These are phyloP conservation scores for Komagataella kurtzmanii DNA, from an alignment of 805 yeast genomes.

Conservation along the genomic window DNA sequence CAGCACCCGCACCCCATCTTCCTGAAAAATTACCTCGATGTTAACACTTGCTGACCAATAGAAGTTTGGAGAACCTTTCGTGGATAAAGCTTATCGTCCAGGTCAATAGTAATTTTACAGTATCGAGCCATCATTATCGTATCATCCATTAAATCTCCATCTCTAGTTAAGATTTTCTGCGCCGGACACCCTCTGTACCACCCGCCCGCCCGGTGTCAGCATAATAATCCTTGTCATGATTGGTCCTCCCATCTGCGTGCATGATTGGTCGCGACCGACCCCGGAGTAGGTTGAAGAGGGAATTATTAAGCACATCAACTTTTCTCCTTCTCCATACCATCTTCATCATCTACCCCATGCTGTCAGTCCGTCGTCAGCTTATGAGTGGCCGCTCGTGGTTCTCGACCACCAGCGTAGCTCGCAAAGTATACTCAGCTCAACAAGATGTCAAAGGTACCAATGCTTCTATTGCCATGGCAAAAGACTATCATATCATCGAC, in stretches of 20 bases:
- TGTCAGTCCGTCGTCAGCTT: constrained; percentile 10
- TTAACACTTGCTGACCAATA: no score
- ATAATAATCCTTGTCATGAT: background rate
- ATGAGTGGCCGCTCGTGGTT: constrained; percentile 11
- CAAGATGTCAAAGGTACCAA: constrained; percentile 31
- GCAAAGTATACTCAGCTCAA: constrained; percentile 21
- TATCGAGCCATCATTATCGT: no score
- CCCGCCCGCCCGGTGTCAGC: background rate
- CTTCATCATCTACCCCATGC: constrained; percentile 6
- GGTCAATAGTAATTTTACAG: no score
- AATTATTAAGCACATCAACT: background rate
- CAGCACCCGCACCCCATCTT: background rate
- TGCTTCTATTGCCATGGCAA: constrained; percentile 40
- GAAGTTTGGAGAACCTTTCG: background rate
- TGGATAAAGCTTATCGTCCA: no score
- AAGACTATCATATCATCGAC: constrained; percentile 84
- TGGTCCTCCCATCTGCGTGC: background rate
- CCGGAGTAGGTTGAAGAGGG: background rate
- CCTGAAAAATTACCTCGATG: no score
- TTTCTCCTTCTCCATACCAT: background rate
- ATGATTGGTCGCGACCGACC: background rate
- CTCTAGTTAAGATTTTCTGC: background rate
- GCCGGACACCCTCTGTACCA: background rate
- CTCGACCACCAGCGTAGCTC: constrained; percentile 12
- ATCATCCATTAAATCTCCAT: no score